Evolutionary conservation across 495 filamentous ascomycete species (phyloP).

Genomic region (Neurospora sp.): DNA sequence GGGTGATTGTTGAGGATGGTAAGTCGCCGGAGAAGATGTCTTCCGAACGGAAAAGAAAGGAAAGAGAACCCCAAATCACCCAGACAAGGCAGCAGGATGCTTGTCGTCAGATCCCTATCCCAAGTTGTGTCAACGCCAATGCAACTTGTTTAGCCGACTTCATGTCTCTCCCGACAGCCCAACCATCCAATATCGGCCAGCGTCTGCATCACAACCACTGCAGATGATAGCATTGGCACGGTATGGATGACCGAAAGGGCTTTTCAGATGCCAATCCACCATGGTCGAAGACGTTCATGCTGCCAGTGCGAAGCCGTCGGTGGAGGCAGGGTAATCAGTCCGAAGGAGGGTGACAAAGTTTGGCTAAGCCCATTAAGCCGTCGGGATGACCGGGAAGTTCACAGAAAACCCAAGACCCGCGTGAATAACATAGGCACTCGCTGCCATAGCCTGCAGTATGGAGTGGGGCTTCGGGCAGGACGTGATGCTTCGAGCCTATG

Average conservation of each 20-base stretch:
- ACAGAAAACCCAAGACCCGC: background rate
- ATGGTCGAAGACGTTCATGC: too few relatives aligned
- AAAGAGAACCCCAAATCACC: background rate
- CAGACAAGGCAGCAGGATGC: background rate
- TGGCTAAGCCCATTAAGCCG: too few relatives aligned
- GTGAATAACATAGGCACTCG: background rate
- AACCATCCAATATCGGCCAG: too few relatives aligned
- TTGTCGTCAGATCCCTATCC: background rate
- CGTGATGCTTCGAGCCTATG: background rate
- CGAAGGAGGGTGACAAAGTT: too few relatives aligned
- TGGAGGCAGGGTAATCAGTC: too few relatives aligned
- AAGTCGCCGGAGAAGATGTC: background rate
- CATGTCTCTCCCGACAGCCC: background rate
- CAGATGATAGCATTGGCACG: too few relatives aligned
- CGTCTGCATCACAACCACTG: too few relatives aligned
- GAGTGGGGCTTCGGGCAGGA: background rate
- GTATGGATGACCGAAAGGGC: too few relatives aligned
- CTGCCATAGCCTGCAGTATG: background rate
- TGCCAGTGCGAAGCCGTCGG: too few relatives aligned
- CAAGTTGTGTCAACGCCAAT: background rate
- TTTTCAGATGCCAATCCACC: too few relatives aligned
- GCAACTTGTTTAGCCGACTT: background rate
- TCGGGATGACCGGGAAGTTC: too few relatives aligned
- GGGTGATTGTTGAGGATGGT: background rate
- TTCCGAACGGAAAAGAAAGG: background rate